Percentiles rank a stretch among this genome's conserved stretches.
Conservation (phyloP, 2,329 filamentous ascomycete genomes). For the Pseudofabraea citricarpa region DNA sequence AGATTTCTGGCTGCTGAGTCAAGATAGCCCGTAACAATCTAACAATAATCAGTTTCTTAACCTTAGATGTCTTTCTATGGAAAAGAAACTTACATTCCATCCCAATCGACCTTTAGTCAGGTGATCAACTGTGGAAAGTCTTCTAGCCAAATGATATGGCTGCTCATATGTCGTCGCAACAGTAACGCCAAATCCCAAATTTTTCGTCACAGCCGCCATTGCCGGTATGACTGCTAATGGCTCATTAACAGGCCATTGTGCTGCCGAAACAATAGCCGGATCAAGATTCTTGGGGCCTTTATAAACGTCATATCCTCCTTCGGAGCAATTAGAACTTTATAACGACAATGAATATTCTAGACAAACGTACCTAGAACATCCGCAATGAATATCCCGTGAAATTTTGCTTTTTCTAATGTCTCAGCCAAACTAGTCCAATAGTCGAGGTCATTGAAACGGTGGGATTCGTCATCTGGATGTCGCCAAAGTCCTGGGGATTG, state of each 20-base stretch:
- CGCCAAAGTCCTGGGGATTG: constrained; percentile 50
- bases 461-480: constrained; percentile 59
- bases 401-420: constrained; percentile 52
- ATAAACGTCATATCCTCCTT: neutral
- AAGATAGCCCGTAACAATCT: no score
- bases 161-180: constrained; percentile 62
- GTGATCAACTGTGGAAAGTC: constrained; percentile 36
- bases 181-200: constrained; percentile 60
- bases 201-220: constrained; percentile 62
- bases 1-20: no score
- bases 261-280: neutral
- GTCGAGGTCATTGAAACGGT: constrained; percentile 53
- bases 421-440: constrained; percentile 58
- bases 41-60: no score
- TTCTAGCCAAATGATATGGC: constrained; percentile 37
- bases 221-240: constrained; percentile 55
- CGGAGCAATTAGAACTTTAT: no score
- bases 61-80: no score
- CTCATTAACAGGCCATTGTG: constrained; percentile 25
- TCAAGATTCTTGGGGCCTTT: neutral
- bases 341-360: no score
- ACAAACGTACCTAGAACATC: constrained; percentile 46
- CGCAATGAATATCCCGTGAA: constrained; percentile 62
- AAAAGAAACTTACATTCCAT: constrained; percentile 55
- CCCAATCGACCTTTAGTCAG: constrained; percentile 49